Base-by-base conservation (phyloP, 306 rosid genomes). In the Corylus avellana region DNA sequence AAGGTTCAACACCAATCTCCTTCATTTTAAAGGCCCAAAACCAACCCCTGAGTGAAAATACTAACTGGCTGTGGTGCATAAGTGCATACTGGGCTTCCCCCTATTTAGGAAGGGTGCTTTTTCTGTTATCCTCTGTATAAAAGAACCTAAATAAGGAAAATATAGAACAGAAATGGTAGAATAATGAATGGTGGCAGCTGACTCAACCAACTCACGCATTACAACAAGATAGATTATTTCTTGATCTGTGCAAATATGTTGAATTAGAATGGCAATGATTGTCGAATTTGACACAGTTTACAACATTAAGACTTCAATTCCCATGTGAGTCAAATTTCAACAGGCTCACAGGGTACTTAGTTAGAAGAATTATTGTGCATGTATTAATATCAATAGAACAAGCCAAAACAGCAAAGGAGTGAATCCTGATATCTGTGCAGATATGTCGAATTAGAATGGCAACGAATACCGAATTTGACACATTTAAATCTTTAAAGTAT, bases 331-430 rank as follows among this genome's bases (percentile, higher is more conserved):
- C 51, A n/a, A 18, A 42, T 5, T 67, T 3, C 51, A 67, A 42
- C 17, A 67, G 72, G 9, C 12, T 62, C 18, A 75, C 7, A 12
- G 44, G 55, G 64, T 39, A 63, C 55, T 42, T 42, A 42, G 46
- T 74, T 62, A 29, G 58, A 42, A 71, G 20, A 73, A 25, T 62
- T 68, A 39, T n/a, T n/a, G 64, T 62, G 49, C 22, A 70, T 20
- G 57, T 29, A 55, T 32, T 4, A 14, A 29, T 29, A 29, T 5
- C 68, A 3, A 73, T 2, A n/a, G 58, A 73, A 37, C 68, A 72
- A 79, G 71, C 81, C 72, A 86, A 77, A 66, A 81, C 59, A 44
- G 67, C 56, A 22, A 75, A 59, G 64, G 82, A 62, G 72, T 56
- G 72, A 59, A 78, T 77, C 47, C 14, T 64, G 3, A 64, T 64